These are phyloP conservation scores for Clarireedia monteithiana DNA, from an alignment of 2,329 filamentous ascomycete genomes.

Conservation along the genomic window DNA sequence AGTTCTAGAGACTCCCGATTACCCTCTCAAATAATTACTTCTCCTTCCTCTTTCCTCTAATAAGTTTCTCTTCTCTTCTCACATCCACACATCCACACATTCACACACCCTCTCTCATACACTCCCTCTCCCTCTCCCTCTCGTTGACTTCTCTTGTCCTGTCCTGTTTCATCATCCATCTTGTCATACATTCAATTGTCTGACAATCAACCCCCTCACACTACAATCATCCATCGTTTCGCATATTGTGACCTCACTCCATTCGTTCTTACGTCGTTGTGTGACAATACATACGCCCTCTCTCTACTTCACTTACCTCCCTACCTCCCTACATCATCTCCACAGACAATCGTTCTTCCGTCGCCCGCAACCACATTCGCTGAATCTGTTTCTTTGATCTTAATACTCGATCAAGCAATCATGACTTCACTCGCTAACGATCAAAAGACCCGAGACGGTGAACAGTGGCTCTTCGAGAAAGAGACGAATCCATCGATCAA, in stretches of 20 bases:
- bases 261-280: background rate
- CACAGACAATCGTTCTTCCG: no score
- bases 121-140: background rate
- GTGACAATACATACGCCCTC: background rate
- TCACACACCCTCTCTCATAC: background rate
- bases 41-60: background rate
- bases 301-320: background rate
- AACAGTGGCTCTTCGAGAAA: constrained; percentile 8
- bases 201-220: background rate
- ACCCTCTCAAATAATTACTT: background rate
- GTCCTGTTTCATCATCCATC: background rate
- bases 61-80: background rate
- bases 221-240: constrained; percentile 3
- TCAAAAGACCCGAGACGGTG: constrained; percentile 12
- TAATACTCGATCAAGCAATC: constrained; percentile 1
- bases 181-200: constrained; percentile 10
- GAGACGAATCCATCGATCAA: background rate
- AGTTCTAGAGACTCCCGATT: no score
- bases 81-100: background rate
- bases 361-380: background rate
- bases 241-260: background rate
- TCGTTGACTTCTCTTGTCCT: background rate
- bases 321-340: no score
- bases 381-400: background rate
- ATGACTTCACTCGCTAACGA: constrained; percentile 16